phyloP scores from a whole-genome alignment of 495 filamentous ascomycete genomes.

The Alectoria sarmentosa region DNA sequence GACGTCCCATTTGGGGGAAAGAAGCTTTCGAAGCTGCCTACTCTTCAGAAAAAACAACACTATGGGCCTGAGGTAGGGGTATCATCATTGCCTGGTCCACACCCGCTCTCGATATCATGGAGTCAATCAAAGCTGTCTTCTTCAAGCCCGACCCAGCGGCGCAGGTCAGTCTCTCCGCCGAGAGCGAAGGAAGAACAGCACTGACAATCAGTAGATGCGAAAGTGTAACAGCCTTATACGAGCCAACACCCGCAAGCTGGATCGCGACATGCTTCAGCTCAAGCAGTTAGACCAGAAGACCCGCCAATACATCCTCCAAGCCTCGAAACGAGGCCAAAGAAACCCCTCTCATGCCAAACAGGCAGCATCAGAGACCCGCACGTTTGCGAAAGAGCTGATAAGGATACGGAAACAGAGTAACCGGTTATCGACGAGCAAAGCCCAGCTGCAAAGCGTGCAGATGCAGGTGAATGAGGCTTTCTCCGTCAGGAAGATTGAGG shows the following conservation, averaged over 20 bases:
- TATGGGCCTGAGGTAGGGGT: neutral
- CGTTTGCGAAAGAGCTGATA: conserved; percentile 82
- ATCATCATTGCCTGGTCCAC: neutral
- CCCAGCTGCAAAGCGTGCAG: conserved; percentile 85
- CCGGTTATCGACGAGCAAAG: conserved; percentile 76
- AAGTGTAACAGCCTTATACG: conserved; percentile 95
- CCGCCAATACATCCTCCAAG: conserved; percentile 72
- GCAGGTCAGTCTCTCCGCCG: conserved; percentile 51
- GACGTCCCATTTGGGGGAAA: neutral
- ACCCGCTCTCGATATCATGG: conserved; percentile 50
- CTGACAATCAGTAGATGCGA: conserved; percentile 56
- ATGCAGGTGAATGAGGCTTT: conserved; percentile 99
- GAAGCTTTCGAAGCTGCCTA: conserved; percentile 1
- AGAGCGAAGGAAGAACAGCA: neutral
- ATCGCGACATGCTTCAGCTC: conserved; percentile 79
- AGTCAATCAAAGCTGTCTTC: conserved; percentile 78
- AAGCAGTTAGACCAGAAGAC: conserved; percentile 75
- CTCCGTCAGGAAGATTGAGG: conserved; percentile 92
- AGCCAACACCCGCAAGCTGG: conserved; percentile 84
- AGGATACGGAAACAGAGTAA: conserved; percentile 66
- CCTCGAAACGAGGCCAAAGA: conserved; percentile 69
- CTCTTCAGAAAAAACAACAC: neutral
- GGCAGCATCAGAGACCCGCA: conserved; percentile 69
- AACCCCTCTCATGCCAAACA: conserved; percentile 69
- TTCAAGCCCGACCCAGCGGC: conserved; percentile 87